Evolutionary conservation across 257 asterid species (phyloP).

Genomic region (Leonotis leonurus): DNA sequence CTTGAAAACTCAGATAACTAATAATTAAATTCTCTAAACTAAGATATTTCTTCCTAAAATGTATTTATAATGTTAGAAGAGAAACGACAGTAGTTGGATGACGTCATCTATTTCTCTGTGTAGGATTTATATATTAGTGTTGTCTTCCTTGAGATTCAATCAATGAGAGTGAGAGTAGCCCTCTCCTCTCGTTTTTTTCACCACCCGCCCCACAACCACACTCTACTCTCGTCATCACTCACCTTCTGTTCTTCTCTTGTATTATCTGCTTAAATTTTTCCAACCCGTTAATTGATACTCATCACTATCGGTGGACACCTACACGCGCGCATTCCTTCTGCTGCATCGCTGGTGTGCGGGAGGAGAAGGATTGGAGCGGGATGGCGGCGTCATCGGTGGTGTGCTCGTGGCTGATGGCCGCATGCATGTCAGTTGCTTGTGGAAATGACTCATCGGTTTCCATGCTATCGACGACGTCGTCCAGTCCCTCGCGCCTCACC

Average conservation of each 20-base stretch:
- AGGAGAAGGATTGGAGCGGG: constrained; percentile 13
- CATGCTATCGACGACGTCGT: constrained; percentile 24
- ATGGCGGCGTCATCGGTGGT: constrained; percentile 57
- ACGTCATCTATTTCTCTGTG: constrained; percentile 14
- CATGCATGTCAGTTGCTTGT: constrained; percentile 81
- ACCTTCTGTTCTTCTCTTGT: not conserved
- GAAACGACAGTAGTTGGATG: constrained; percentile 21
- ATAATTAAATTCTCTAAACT: no score
- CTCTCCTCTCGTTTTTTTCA: constrained; percentile 40
- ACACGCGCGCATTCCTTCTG: not conserved
- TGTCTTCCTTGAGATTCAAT: constrained; percentile 30
- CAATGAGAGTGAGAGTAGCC: constrained; percentile 1
- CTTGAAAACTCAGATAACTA: constrained; percentile 23
- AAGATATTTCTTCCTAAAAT: not conserved
- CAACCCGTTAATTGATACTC: not conserved
- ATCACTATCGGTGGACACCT: not conserved
- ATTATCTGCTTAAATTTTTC: not conserved
- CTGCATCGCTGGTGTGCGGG: constrained; percentile 5
- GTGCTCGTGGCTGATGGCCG: constrained; percentile 72
- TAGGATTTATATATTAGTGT: not conserved
- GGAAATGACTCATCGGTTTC: constrained; percentile 44
- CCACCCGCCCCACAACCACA: constrained; percentile 27
- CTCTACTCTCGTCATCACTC: constrained; percentile 1
- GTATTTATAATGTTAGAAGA: no score
- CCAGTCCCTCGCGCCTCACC: constrained; percentile 26